Percentiles rank a stretch among this genome's conserved stretches.
Conservation (phyloP, 2,329 filamentous ascomycete species). For the Cytospora paraplurivora region DNA sequence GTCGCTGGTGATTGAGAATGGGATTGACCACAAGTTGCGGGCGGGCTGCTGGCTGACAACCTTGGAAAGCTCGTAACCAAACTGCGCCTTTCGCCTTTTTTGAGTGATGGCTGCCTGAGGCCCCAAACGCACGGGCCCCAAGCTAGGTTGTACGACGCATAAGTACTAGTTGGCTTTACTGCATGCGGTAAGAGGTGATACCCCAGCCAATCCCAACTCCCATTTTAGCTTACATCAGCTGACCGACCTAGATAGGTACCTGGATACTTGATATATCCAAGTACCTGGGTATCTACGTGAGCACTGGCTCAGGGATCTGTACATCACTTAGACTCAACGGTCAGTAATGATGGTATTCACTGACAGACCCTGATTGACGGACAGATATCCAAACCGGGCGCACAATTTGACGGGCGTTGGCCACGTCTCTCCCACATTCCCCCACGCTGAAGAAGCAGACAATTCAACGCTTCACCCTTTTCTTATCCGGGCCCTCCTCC, state of each 20-base stretch:
- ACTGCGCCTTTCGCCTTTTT: constrained; percentile 28
- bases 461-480: constrained; percentile 56
- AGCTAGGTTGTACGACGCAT: constrained; percentile 38
- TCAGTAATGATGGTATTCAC: background rate
- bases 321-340: constrained; percentile 14
- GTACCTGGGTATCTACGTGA: background rate
- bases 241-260: background rate
- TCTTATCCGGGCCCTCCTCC: constrained; percentile 68
- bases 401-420: background rate
- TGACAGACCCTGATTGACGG: no score
- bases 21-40: constrained; percentile 49
- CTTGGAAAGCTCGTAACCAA: constrained; percentile 39
- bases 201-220: constrained; percentile 8
- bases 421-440: background rate
- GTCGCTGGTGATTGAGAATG: constrained; percentile 40
- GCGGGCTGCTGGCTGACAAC: constrained; percentile 42
- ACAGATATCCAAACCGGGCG: background rate
- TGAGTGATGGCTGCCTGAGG: constrained; percentile 31
- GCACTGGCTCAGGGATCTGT: constrained; percentile 2
- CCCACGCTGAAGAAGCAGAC: background rate
- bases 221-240: background rate
- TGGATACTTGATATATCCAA: constrained; percentile 31
- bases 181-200: constrained; percentile 25
- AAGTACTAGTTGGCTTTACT: constrained; percentile 34
- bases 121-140: constrained; percentile 16